Conservation (phyloP, 768 basidiomycete species). For the Xerocomus potaroensis region DNA sequence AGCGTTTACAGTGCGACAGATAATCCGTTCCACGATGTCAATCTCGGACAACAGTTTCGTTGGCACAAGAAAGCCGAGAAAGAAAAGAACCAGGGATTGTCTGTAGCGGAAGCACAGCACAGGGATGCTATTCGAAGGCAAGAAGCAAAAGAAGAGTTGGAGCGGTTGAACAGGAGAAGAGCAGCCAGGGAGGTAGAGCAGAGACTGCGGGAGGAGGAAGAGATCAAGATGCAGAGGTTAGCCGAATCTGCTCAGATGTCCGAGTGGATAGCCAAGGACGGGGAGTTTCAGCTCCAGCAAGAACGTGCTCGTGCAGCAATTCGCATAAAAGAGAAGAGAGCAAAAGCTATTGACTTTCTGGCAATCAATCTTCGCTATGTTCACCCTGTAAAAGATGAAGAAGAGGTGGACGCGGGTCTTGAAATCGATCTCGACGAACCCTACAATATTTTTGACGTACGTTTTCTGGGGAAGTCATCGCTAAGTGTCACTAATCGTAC, state of each 20-base stretch:
- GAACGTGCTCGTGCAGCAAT: slow-evolving; percentile 88
- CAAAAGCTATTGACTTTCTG: slow-evolving; percentile 97
- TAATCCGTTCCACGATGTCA: slow-evolving; percentile 98
- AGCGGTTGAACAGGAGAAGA: slow-evolving; percentile 81
- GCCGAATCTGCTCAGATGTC: slow-evolving; percentile 98
- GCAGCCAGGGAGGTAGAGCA: slow-evolving; percentile 93
- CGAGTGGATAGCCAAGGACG: slow-evolving; percentile 96
- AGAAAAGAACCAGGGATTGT: slow-evolving; percentile 85
- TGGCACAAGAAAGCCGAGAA: slow-evolving; percentile 99
- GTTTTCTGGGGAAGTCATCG: slow-evolving; percentile 23
- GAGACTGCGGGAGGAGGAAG: slow-evolving; percentile 87
- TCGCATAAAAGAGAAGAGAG: slow-evolving; percentile 91
- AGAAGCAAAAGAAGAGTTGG: slow-evolving; percentile 95
- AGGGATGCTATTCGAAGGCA: slow-evolving; percentile 76
- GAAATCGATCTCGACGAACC: slow-evolving; percentile 99
- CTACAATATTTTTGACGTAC: slow-evolving; percentile 93
- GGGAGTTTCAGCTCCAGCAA: slow-evolving; percentile 95
- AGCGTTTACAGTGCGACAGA: slow-evolving; percentile 95
- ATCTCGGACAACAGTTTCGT: slow-evolving; percentile 92
- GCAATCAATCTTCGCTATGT: slow-evolving; percentile 95
- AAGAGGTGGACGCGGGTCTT: slow-evolving; percentile 80
- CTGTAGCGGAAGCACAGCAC: slow-evolving; percentile 69
- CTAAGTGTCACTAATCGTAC: background rate
- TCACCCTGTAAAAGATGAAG: slow-evolving; percentile 67
- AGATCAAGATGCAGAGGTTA: slow-evolving; percentile 78